Conservation (phyloP, 495 filamentous ascomycete genomes). For the Neurospora sp. region DNA sequence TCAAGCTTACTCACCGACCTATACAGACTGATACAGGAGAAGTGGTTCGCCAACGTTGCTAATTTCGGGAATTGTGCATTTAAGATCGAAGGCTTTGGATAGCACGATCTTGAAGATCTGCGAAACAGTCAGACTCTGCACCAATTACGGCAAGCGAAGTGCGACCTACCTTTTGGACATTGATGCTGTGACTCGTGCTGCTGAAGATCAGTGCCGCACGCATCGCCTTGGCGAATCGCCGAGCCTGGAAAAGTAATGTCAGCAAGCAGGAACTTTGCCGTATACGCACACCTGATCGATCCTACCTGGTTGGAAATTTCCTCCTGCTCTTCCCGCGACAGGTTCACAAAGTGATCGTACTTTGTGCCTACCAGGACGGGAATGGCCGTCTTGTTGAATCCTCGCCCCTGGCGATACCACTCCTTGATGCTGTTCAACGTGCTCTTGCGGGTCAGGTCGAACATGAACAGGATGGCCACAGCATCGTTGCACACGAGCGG, state of each 20-base stretch:
- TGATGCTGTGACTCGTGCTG: slow-evolving; percentile 97
- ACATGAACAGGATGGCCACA: slow-evolving; percentile 98
- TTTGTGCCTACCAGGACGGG: slow-evolving; percentile 95
- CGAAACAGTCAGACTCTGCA: background rate
- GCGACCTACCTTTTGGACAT: slow-evolving; percentile 82
- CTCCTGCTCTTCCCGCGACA: slow-evolving; percentile 92
- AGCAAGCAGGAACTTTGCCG: slow-evolving; percentile 1
- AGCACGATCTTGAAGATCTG: slow-evolving; percentile 99
- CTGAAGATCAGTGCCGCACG: slow-evolving; percentile 94
- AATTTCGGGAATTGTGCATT: slow-evolving; percentile 98
- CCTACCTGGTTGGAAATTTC: slow-evolving; percentile 88
- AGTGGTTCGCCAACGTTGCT: slow-evolving; percentile 96
- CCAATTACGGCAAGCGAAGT: background rate
- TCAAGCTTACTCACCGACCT: background rate
- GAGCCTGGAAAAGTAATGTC: slow-evolving; percentile 49
- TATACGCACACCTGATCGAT: background rate
- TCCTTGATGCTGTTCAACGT: slow-evolving; percentile 98
- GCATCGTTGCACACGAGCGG: slow-evolving; percentile 98
- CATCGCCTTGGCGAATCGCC: slow-evolving; percentile 96
- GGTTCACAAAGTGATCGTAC: slow-evolving; percentile 98
- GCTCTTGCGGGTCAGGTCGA: slow-evolving; percentile 94
- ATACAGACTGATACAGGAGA: slow-evolving; percentile 68
- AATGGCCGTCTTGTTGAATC: slow-evolving; percentile 99
- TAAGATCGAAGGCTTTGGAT: slow-evolving; percentile 95
- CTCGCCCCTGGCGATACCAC: slow-evolving; percentile 95